A percentile compares a stretch with the other conserved stretches of the same genome.
These are phyloP conservation scores for Sporisorium sorghi DNA, from an alignment of 1,284 basidiomycete genomes.

Conservation along the genomic window DNA sequence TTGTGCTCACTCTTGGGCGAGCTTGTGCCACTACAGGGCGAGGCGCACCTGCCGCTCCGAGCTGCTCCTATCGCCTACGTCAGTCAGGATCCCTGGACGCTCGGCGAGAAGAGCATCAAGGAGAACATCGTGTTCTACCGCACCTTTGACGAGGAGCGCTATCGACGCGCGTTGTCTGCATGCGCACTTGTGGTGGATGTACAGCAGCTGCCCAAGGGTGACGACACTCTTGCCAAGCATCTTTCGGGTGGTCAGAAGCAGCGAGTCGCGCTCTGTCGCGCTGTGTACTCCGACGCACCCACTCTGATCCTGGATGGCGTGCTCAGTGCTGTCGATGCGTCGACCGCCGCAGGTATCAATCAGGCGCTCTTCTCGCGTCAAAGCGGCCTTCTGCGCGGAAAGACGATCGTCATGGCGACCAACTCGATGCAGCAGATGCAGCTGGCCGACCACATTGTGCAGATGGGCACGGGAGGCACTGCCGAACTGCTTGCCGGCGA, in stretches of 20 bases:
- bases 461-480: neutral
- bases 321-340: slow-evolving; percentile 49
- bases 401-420: slow-evolving; percentile 47
- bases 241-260: slow-evolving; percentile 55
- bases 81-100: slow-evolving; percentile 40
- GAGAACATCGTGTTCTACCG: slow-evolving; percentile 50
- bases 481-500: slow-evolving; percentile 1
- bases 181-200: slow-evolving; percentile 40
- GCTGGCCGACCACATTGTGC: slow-evolving; percentile 16
- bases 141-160: slow-evolving; percentile 35
- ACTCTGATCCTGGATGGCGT: slow-evolving; percentile 48
- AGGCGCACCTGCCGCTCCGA: slow-evolving; percentile 11
- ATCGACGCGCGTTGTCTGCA: slow-evolving; percentile 30
- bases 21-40: slow-evolving; percentile 12
- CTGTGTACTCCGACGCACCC: slow-evolving; percentile 40
- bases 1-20: slow-evolving; percentile 47
- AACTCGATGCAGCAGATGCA: slow-evolving; percentile 29
- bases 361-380: slow-evolving; percentile 16
- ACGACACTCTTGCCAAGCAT: slow-evolving; percentile 36
- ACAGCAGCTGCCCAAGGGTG: slow-evolving; percentile 25
- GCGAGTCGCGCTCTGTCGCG: slow-evolving; percentile 48
- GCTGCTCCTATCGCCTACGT: slow-evolving; percentile 27
- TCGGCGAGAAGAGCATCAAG: slow-evolving; percentile 35
- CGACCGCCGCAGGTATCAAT: slow-evolving; percentile 28
- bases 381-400: slow-evolving; percentile 26